phyloP scores from a whole-genome alignment of 2,329 filamentous ascomycete genomes.

The Fusarium drepaniforme region DNA sequence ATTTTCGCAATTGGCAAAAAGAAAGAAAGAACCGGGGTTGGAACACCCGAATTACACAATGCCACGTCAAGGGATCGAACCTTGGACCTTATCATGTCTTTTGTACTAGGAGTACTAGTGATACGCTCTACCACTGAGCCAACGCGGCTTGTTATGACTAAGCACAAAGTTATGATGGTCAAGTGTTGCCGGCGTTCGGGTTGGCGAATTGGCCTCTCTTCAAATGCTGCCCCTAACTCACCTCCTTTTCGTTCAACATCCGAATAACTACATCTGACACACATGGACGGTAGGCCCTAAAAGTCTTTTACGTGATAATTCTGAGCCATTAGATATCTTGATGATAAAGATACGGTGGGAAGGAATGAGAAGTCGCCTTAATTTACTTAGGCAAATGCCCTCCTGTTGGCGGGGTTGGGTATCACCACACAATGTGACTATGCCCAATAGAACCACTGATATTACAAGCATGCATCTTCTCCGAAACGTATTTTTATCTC shows the following conservation, averaged over 20 bases:
- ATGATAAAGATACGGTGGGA: background rate
- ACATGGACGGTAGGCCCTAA: too few relatives aligned
- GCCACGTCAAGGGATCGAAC: constrained; percentile 2
- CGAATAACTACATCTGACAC: background rate
- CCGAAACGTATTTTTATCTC: too few relatives aligned
- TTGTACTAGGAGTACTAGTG: background rate
- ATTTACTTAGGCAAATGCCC: background rate
- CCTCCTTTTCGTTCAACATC: background rate
- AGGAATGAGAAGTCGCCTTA: background rate
- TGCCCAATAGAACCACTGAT: background rate
- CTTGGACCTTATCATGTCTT: background rate
- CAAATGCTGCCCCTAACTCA: background rate
- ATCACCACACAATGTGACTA: too few relatives aligned
- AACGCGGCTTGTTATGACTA: background rate
- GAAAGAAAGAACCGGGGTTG: background rate
- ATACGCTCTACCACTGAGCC: constrained; percentile 1
- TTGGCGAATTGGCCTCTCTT: background rate
- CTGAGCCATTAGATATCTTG: background rate
- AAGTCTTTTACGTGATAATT: too few relatives aligned
- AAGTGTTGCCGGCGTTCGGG: background rate
- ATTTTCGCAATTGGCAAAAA: background rate
- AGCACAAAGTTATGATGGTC: background rate
- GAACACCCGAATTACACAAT: background rate
- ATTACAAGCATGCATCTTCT: background rate
- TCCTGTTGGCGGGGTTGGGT: background rate